These are phyloP conservation scores for Pseudoneurospora amorphoporcata DNA, from an alignment of 495 filamentous ascomycete species.

Conservation along the genomic window DNA sequence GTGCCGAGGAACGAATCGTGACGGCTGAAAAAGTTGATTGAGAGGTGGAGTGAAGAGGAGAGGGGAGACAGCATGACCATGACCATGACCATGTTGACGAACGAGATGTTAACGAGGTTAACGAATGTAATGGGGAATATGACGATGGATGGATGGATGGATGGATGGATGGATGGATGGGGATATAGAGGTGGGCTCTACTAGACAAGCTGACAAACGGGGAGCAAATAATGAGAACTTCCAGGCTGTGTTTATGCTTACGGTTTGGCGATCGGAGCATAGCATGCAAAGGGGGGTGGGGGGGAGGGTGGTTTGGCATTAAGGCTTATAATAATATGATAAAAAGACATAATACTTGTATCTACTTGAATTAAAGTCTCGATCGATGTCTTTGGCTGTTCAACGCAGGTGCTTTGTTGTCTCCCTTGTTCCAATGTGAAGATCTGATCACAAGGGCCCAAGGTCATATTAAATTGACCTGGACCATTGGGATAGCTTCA, in stretches of 20 bases:
- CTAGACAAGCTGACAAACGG: neutral
- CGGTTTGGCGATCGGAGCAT: constrained; percentile 7
- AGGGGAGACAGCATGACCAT: neutral
- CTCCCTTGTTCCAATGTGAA: neutral
- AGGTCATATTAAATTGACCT: neutral
- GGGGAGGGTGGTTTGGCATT: constrained; percentile 5
- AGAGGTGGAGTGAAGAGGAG: neutral
- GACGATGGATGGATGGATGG: neutral
- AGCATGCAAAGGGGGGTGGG: constrained; percentile 5
- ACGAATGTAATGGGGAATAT: neutral
- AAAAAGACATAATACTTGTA: neutral
- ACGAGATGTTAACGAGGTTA: neutral
- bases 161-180: neutral
- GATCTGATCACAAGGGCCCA: neutral
- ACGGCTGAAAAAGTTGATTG: neutral
- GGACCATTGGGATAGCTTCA: no score
- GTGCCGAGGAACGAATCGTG: neutral
- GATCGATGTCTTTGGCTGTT: neutral
- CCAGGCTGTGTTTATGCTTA: neutral
- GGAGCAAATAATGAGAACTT: neutral
- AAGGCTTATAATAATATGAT: constrained; percentile 11
- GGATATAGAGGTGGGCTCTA: neutral
- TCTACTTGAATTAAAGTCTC: neutral
- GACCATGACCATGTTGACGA: neutral
- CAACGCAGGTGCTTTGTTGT: neutral